Evolutionary conservation across 2,329 filamentous ascomycete genomes (phyloP).

Genomic region (Fusarium pseudograminearum): DNA sequence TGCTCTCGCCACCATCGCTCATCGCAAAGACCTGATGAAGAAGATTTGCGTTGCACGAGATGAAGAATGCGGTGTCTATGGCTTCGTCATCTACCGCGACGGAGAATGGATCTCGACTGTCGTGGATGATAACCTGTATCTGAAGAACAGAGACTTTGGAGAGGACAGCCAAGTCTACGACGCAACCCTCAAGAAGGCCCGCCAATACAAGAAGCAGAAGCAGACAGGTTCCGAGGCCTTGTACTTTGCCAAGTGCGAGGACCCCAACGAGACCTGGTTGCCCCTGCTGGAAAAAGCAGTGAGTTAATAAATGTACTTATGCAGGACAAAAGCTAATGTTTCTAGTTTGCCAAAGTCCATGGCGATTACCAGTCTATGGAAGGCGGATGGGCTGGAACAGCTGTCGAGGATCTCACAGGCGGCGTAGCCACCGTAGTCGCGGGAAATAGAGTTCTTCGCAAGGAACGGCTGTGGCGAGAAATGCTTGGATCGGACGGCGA

Average conservation of each 20-base stretch:
- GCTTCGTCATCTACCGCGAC: conserved; percentile 78
- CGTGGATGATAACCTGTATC: conserved; percentile 74
- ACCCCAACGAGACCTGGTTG: conserved; percentile 79
- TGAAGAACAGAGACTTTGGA: conserved; percentile 57
- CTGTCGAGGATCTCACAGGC: conserved; percentile 63
- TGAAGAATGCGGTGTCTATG: conserved; percentile 77
- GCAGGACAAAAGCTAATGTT: conserved; percentile 8
- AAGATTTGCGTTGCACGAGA: conserved; percentile 75
- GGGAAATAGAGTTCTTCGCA: conserved; percentile 70
- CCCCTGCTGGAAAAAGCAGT: conserved; percentile 77
- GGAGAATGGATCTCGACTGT: conserved; percentile 79
- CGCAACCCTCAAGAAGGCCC: conserved; percentile 63
- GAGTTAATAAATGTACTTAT: background rate
- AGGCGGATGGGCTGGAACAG: conserved; percentile 71
- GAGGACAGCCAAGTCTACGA: conserved; percentile 53
- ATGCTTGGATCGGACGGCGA: conserved; percentile 73
- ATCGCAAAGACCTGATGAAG: conserved; percentile 73
- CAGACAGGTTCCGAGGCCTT: conserved; percentile 77
- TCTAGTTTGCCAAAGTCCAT: conserved; percentile 76
- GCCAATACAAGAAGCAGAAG: conserved; percentile 70
- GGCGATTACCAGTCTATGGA: conserved; percentile 77
- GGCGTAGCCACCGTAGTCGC: conserved; percentile 69
- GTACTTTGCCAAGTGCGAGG: conserved; percentile 76
- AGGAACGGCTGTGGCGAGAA: conserved; percentile 77
- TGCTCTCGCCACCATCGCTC: conserved; percentile 75